Evolutionary conservation across 805 yeast genomes (phyloP).

Genomic region (Millerozyma acaciae): DNA sequence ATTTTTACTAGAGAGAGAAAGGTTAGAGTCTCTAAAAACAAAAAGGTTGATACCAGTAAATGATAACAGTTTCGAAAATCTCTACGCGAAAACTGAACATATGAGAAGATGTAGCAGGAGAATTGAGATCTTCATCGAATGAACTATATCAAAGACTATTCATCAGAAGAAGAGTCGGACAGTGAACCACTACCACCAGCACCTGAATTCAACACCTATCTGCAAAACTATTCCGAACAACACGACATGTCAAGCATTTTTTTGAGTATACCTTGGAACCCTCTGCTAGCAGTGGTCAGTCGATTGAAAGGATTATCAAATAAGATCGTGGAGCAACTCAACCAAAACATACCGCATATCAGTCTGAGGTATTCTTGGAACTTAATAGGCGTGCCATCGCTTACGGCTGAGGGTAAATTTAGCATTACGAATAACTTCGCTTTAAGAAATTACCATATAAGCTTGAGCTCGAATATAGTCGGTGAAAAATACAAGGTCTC

Average conservation of each 20-base stretch:
- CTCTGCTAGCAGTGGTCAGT: slow-evolving; percentile 9
- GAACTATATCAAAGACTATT: slow-evolving; percentile 6
- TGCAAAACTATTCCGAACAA: slow-evolving; percentile 12
- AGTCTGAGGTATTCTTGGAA: slow-evolving; percentile 10
- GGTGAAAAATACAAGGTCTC: slow-evolving; percentile 8
- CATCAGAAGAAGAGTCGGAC: slow-evolving; percentile 7
- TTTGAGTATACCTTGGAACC: slow-evolving; percentile 13
- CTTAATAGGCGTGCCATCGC: slow-evolving; percentile 6
- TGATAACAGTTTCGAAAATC: no score
- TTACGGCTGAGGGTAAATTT: slow-evolving; percentile 6
- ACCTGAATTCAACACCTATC: slow-evolving; percentile 8
- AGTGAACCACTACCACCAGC: slow-evolving; percentile 4
- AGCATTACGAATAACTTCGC: slow-evolving; percentile 8
- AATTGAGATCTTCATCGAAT: neutral
- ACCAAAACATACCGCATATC: slow-evolving; percentile 2
- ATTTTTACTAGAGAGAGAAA: no score
- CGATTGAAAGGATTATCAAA: slow-evolving; percentile 8
- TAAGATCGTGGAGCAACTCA: slow-evolving; percentile 7
- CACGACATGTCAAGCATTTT: slow-evolving; percentile 8
- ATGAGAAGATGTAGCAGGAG: neutral
- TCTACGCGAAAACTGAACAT: neutral
- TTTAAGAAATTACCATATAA: slow-evolving; percentile 10
- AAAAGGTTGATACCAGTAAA: no score
- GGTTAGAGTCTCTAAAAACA: no score
- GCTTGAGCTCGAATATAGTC: slow-evolving; percentile 9